phyloP scores from a whole-genome alignment of 2,329 filamentous ascomycete genomes.

The Microsporum canis region DNA sequence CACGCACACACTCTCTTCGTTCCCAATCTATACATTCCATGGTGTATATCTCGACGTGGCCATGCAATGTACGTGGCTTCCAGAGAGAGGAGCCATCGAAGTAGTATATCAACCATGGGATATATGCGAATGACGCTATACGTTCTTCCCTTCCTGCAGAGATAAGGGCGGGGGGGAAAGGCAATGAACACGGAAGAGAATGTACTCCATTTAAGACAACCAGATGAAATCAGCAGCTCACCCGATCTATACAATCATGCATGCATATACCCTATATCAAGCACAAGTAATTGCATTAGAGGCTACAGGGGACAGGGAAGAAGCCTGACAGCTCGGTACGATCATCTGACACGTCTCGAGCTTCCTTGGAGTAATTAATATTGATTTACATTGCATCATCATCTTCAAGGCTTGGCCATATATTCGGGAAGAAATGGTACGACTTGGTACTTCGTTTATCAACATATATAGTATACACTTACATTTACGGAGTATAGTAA shows the following conservation, averaged over 20 bases:
- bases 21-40: too few relatives aligned
- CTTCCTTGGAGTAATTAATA: neutral
- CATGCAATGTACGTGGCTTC: neutral
- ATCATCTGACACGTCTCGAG: neutral
- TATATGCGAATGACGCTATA: neutral
- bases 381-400: conserved; percentile 4
- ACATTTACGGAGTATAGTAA: neutral
- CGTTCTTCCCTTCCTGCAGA: neutral
- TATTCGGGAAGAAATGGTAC: neutral
- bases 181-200: neutral
- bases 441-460: neutral
- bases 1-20: too few relatives aligned
- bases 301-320: neutral
- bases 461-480: neutral
- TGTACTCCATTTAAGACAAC: neutral
- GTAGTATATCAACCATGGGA: neutral
- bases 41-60: neutral
- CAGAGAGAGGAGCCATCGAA: neutral
- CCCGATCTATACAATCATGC: neutral
- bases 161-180: neutral
- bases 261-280: neutral
- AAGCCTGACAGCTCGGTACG: neutral
- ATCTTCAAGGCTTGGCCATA: neutral
- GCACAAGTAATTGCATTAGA: neutral
- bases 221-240: neutral